A percentile compares a stretch with the other conserved stretches of the same genome.
These are phyloP conservation scores for Austroboletus niveus DNA, from an alignment of 1,284 basidiomycete genomes.

Conservation along the genomic window DNA sequence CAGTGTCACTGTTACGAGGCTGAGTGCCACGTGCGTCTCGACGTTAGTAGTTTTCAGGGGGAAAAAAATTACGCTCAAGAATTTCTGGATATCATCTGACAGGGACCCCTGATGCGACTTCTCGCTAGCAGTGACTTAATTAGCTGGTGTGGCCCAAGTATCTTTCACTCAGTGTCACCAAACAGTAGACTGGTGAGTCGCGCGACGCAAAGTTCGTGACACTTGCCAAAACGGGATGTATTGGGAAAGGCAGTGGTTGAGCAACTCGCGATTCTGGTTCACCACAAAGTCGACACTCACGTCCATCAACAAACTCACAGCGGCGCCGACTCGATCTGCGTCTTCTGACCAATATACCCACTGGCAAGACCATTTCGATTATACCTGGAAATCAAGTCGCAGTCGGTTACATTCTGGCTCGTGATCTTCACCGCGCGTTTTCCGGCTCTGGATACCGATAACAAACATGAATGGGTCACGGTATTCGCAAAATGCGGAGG, in stretches of 20 bases:
- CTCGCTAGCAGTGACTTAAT: too few relatives aligned
- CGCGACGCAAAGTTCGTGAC: neutral
- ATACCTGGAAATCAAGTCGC: neutral
- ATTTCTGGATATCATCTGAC: too few relatives aligned
- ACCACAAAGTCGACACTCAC: neutral
- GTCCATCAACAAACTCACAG: neutral
- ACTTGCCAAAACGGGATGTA: constrained; percentile 12
- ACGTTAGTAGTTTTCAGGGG: too few relatives aligned
- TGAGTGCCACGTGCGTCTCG: too few relatives aligned
- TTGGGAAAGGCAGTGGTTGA: constrained; percentile 1
- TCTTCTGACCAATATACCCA: constrained; percentile 9
- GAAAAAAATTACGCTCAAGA: too few relatives aligned
- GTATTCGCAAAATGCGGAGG: constrained; percentile 64
- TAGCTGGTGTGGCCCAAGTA: too few relatives aligned
- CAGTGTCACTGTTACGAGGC: too few relatives aligned
- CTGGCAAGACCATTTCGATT: neutral
- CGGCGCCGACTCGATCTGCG: constrained; percentile 3
- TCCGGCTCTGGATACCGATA: constrained; percentile 2
- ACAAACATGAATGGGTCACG: constrained; percentile 49
- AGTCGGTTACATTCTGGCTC: constrained; percentile 1
- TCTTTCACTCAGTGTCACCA: too few relatives aligned
- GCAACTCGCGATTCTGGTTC: neutral
- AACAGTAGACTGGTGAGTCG: too few relatives aligned
- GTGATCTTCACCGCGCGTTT: constrained; percentile 15
- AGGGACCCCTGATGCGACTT: too few relatives aligned